Evolutionary conservation across 1,284 basidiomycete genomes (phyloP), one percentile per base, ranked within the genome.

Genomic region (Austroboletus rostrupii): DNA sequence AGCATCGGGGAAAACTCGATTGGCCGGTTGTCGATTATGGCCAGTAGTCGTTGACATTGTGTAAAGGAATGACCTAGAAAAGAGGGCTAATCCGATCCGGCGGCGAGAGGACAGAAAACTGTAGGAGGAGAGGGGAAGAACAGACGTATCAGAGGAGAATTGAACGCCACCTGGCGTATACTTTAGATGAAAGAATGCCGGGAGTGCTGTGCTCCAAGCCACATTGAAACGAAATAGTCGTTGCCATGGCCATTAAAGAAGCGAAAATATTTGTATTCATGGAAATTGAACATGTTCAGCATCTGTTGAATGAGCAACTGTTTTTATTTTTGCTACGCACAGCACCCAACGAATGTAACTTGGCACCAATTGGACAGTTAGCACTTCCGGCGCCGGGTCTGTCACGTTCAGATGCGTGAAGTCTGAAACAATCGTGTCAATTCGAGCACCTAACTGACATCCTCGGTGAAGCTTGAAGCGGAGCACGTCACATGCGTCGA

Each of bases 1-100:
- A 17, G 57, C n/a, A 16, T 54, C n/a, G 21, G 48, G 35, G 43
- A 16, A 4, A 11, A 45, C 23, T 2, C 14, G 3, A 7, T 12
- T 5, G 37, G 45, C 5, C 9, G 43, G 7, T 13, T 20, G 36
- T 20, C 47, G 3, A 17, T 42, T 2, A 38, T 46, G 3, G 5
- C 7, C 10, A 19, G 49, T 16, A 19, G n/a, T 17, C 1, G 17
- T n/a, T 3, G 21, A 32, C n/a, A 59, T 59, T 6, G 37, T 45
- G 35, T 26, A 26, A 60, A 52, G 17, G 51, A 53, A 2, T 28
- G 49, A 11, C 11, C 5, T 40, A 19, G 36, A 40, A 50, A 49
- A n/a, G 42, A 55, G 29, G 12, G 42, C 6, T 29, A 31, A 45
- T 43, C 43, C 44, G 40, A 16, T 19, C 39, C 46, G 43, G 46